Conservation (phyloP, 192 early-diverging fungal genomes). For the Entomortierella parvispora region DNA sequence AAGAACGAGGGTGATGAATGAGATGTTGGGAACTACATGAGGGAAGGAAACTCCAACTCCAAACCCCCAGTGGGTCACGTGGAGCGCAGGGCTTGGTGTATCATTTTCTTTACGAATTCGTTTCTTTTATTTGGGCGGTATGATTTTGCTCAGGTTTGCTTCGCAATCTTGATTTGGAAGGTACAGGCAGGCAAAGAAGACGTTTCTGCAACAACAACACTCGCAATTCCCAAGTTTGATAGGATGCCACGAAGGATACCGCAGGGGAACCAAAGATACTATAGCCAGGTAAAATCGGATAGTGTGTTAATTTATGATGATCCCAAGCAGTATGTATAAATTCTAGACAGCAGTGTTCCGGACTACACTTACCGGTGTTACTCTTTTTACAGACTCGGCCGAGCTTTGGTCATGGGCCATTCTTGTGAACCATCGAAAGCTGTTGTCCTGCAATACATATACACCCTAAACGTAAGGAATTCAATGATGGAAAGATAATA, state of each 20-base stretch:
- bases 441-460: slow-evolving; percentile 98
- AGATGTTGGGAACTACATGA: neutral
- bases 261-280: slow-evolving; percentile 97
- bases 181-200: slow-evolving; percentile 83
- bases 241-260: slow-evolving; percentile 96
- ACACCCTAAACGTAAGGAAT: slow-evolving; percentile 73
- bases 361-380: slow-evolving; percentile 71
- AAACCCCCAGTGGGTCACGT: no score
- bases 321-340: no score
- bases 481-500: neutral
- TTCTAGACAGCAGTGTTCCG: no score
- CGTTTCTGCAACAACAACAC: slow-evolving; percentile 91
- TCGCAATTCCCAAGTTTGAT: slow-evolving; percentile 87
- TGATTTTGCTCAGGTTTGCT: slow-evolving; percentile 38
- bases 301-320: no score
- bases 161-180: slow-evolving; percentile 80
- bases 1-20: slow-evolving; percentile 15
- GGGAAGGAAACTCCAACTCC: neutral
- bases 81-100: no score
- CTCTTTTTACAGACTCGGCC: slow-evolving; percentile 79
- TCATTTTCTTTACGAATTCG: no score
- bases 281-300: neutral
- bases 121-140: slow-evolving; percentile 1
- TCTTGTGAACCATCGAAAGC: slow-evolving; percentile 93
- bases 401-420: slow-evolving; percentile 88